Evolutionary conservation across 2,329 filamentous ascomycete genomes (phyloP).

Genomic region (Aspergillus arachidicola): DNA sequence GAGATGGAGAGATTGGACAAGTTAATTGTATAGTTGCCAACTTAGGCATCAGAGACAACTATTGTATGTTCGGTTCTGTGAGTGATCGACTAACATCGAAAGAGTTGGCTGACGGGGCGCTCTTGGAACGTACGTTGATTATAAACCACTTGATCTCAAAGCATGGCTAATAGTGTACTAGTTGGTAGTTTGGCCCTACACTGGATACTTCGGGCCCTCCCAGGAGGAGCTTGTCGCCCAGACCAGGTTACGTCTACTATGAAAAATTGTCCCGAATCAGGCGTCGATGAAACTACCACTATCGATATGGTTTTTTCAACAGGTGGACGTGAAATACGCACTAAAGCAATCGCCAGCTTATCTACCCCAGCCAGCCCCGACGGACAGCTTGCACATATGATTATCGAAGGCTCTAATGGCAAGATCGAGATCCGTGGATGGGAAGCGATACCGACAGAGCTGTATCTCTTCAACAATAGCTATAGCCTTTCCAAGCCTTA

Average conservation of each 20-base stretch:
- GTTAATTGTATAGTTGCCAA: conserved; percentile 55
- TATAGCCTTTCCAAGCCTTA: neutral
- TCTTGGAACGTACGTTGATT: conserved; percentile 59
- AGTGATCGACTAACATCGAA: conserved; percentile 68
- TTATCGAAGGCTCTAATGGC: neutral
- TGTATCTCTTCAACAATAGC: neutral
- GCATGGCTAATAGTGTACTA: neutral
- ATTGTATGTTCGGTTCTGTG: conserved; percentile 25
- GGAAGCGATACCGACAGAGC: neutral
- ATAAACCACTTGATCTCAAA: too few species aligned
- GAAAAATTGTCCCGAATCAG: conserved; percentile 38
- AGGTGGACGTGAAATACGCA: neutral
- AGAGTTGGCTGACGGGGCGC: conserved; percentile 73
- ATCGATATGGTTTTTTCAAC: conserved; percentile 70
- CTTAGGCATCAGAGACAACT: neutral
- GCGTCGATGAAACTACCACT: conserved; percentile 69
- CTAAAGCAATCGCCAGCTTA: conserved; percentile 1
- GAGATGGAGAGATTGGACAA: conserved; percentile 46
- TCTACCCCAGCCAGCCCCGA: neutral
- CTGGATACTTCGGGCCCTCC: conserved; percentile 57
- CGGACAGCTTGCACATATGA: neutral
- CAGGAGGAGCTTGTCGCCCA: neutral
- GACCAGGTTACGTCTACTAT: conserved; percentile 38
- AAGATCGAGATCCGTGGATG: conserved; percentile 7
- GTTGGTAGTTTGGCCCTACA: conserved; percentile 78